Conservation (phyloP, 2,329 filamentous ascomycete genomes). For the Verticillium klebahnii region DNA sequence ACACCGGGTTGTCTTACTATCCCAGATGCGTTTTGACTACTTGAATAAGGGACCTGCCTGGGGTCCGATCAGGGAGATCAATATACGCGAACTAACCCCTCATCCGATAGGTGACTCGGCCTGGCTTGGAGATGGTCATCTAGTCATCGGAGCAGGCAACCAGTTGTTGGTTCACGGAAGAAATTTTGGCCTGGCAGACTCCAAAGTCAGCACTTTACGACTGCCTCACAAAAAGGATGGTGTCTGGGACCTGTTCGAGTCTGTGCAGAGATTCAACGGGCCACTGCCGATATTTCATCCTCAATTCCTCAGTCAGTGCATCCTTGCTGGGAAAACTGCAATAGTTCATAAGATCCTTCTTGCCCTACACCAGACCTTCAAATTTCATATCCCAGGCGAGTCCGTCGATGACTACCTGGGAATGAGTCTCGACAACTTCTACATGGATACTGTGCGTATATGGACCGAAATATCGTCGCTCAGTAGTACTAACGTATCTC, state of each 20-base stretch:
- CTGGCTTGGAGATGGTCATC: constrained; percentile 80
- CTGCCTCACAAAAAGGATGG: constrained; percentile 43
- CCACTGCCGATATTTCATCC: constrained; percentile 89
- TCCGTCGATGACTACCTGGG: constrained; percentile 73
- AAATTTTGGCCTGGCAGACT: constrained; percentile 60
- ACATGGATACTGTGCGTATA: constrained; percentile 20
- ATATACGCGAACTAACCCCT: constrained; percentile 74
- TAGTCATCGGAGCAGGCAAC: constrained; percentile 86
- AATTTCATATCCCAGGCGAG: constrained; percentile 80
- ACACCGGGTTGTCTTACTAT: constrained; percentile 76
- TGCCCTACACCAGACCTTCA: constrained; percentile 69
- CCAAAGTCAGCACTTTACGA: constrained; percentile 49
- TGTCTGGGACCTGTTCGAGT: constrained; percentile 69
- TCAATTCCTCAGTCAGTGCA: constrained; percentile 82
- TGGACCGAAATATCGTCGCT: neutral
- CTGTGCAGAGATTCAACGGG: constrained; percentile 79
- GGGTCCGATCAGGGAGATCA: constrained; percentile 79
- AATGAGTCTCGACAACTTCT: constrained; percentile 57
- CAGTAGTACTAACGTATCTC: neutral
- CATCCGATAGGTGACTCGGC: constrained; percentile 91
- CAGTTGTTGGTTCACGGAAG: constrained; percentile 84
- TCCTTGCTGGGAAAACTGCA: constrained; percentile 70
- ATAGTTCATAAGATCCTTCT: constrained; percentile 71
- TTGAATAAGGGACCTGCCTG: constrained; percentile 85
- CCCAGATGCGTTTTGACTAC: constrained; percentile 89